Evolutionary conservation across 2,329 filamentous ascomycete genomes (phyloP).

Genomic region (Botrytis squamosa): DNA sequence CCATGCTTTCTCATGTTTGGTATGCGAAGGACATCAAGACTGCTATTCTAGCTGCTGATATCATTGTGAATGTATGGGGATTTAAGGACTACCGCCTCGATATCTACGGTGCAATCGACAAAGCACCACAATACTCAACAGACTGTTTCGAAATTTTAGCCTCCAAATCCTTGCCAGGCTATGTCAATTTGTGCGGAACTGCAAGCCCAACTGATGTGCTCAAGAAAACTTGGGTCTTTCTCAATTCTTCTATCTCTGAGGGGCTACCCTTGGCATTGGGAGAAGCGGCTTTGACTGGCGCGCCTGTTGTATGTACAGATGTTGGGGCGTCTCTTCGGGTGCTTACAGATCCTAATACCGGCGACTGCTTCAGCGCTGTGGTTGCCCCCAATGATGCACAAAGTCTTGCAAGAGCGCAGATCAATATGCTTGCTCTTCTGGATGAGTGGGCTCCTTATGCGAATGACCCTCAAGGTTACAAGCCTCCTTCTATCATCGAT

Average conservation of each 20-base stretch:
- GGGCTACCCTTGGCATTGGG: slow-evolving; percentile 56
- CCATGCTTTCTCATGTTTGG: slow-evolving; percentile 63
- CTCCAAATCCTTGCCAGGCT: slow-evolving; percentile 34
- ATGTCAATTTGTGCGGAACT: slow-evolving; percentile 43
- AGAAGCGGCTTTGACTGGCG: slow-evolving; percentile 57
- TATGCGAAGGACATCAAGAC: slow-evolving; percentile 61
- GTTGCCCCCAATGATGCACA: slow-evolving; percentile 63
- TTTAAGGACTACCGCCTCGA: slow-evolving; percentile 62
- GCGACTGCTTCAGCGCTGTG: slow-evolving; percentile 56
- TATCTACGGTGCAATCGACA: slow-evolving; percentile 63
- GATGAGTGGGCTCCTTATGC: slow-evolving; percentile 61
- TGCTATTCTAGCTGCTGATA: slow-evolving; percentile 60
- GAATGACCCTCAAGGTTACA: slow-evolving; percentile 36
- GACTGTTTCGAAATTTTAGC: slow-evolving; percentile 49
- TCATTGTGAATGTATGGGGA: slow-evolving; percentile 65
- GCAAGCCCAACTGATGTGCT: slow-evolving; percentile 45
- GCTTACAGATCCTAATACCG: slow-evolving; percentile 53
- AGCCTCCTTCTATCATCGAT: slow-evolving; percentile 18
- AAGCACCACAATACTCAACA: slow-evolving; percentile 60
- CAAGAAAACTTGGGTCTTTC: slow-evolving; percentile 49
- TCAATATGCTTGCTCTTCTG: slow-evolving; percentile 59
- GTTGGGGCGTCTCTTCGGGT: slow-evolving; percentile 56
- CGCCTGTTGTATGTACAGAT: slow-evolving; percentile 56
- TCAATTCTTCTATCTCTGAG: slow-evolving; percentile 57
- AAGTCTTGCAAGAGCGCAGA: slow-evolving; percentile 59